Evolutionary conservation across 768 basidiomycete genomes (phyloP).

Genomic region (Mycena belliarum): DNA sequence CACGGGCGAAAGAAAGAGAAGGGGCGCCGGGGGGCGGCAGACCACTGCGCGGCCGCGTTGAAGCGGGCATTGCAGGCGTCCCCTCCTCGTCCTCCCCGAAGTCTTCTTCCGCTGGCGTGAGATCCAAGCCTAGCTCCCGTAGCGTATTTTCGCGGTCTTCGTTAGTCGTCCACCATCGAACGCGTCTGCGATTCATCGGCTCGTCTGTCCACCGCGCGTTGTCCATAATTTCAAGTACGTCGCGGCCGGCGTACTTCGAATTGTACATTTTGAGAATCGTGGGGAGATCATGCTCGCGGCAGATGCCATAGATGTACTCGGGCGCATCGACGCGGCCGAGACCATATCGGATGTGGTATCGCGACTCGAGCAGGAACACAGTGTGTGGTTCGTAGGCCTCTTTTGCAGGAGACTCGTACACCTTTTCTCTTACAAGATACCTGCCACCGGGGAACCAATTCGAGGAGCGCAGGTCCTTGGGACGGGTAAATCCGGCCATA

Average conservation of each 20-base stretch:
- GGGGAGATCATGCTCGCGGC: conserved; percentile 33
- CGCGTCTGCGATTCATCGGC: conserved; percentile 11
- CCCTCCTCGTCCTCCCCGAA: neutral
- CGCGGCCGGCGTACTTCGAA: conserved; percentile 21
- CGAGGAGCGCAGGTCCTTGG: conserved; percentile 34
- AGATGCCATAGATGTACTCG: conserved; percentile 36
- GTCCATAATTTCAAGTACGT: conserved; percentile 32
- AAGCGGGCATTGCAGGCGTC: no score
- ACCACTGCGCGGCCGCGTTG: no score
- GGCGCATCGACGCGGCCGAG: conserved; percentile 31
- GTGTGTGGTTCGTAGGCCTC: conserved; percentile 41
- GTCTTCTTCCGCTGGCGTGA: no score
- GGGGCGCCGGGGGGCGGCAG: no score
- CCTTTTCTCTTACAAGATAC: conserved; percentile 26
- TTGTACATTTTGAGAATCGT: conserved; percentile 33
- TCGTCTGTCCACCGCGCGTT: conserved; percentile 41
- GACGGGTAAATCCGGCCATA: conserved; percentile 41
- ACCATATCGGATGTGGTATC: conserved; percentile 31
- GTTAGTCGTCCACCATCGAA: conserved; percentile 31
- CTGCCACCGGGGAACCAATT: conserved; percentile 38
- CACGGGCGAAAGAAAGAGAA: neutral
- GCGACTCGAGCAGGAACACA: conserved; percentile 39
- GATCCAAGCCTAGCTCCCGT: neutral
- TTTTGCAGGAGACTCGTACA: conserved; percentile 31
- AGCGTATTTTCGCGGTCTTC: conserved; percentile 26